Evolutionary conservation across 257 asterid species (phyloP).

Genomic region (Ilex aquifolium): DNA sequence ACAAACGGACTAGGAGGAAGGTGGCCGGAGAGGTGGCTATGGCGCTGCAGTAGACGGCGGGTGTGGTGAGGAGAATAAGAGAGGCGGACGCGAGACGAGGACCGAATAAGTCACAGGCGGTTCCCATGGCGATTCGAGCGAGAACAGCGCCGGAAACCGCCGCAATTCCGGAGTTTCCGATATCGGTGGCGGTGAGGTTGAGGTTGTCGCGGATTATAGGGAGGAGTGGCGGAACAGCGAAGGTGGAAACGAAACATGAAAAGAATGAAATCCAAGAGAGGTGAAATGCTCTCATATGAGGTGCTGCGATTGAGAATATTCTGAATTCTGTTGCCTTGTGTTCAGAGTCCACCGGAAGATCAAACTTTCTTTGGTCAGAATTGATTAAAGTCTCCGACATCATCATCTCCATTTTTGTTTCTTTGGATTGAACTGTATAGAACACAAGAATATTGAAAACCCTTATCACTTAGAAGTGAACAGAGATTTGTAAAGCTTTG

Average conservation of each 20-base stretch:
- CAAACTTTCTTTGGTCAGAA: slow-evolving; percentile 26
- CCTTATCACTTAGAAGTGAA: neutral
- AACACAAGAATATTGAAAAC: too few relatives aligned
- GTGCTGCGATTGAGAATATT: slow-evolving; percentile 44
- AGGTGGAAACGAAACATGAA: slow-evolving; percentile 83
- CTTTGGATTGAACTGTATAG: too few relatives aligned
- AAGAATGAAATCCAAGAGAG: slow-evolving; percentile 84
- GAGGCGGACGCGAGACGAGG: slow-evolving; percentile 75
- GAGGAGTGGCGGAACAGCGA: slow-evolving; percentile 78
- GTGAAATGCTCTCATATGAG: slow-evolving; percentile 89
- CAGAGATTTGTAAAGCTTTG: neutral
- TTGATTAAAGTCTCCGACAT: slow-evolving; percentile 14
- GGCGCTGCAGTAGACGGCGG: slow-evolving; percentile 62
- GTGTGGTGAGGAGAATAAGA: slow-evolving; percentile 59
- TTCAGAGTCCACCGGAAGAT: slow-evolving; percentile 74
- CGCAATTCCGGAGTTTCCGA: slow-evolving; percentile 85
- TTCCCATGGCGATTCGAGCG: slow-evolving; percentile 80
- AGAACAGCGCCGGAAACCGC: slow-evolving; percentile 84
- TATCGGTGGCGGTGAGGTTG: slow-evolving; percentile 66
- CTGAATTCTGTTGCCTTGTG: slow-evolving; percentile 59
- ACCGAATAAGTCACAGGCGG: slow-evolving; percentile 74
- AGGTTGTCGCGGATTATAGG: slow-evolving; percentile 86
- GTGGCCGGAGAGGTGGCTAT: slow-evolving; percentile 31
- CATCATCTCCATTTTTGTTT: slow-evolving; percentile 30
- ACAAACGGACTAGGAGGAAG: slow-evolving; percentile 61